Percentiles rank a stretch among this genome's conserved stretches.
phyloP scores from a whole-genome alignment of 2,329 filamentous ascomycete species.

The Trichophyton schoenleinii region DNA sequence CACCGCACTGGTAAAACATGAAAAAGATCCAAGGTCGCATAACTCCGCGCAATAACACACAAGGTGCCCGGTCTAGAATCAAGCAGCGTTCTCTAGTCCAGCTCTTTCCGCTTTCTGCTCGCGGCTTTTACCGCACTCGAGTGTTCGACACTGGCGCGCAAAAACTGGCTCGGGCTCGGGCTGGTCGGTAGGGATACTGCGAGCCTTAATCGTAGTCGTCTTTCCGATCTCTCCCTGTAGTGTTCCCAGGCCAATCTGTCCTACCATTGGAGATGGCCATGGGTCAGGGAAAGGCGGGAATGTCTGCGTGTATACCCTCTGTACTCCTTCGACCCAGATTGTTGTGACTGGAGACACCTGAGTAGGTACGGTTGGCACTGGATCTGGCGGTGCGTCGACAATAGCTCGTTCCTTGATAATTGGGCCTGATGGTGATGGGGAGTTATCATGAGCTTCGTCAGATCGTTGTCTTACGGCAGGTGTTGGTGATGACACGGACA shows the following conservation, averaged over 20 bases:
- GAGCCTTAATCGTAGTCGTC: constrained; percentile 17
- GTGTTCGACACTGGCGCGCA: not conserved
- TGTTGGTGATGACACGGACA: not conserved
- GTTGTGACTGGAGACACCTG: constrained; percentile 22
- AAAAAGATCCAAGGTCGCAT: not conserved
- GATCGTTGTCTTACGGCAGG: not conserved
- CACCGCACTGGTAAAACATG: not conserved
- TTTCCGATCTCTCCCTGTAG: constrained; percentile 12
- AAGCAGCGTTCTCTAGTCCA: not conserved
- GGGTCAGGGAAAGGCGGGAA: constrained; percentile 21
- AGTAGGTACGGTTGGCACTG: constrained; percentile 16
- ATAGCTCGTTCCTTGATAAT: constrained; percentile 17
- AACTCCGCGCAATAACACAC: not conserved
- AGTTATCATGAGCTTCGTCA: not conserved
- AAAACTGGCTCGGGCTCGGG: not conserved
- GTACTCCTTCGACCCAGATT: constrained; percentile 13
- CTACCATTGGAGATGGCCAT: constrained; percentile 19
- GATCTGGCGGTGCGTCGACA: constrained; percentile 17
- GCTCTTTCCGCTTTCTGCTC: not conserved
- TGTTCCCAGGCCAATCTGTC: constrained; percentile 23
- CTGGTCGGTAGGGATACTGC: not conserved
- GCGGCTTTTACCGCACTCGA: not conserved
- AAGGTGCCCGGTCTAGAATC: not conserved
- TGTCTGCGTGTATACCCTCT: constrained; percentile 18
- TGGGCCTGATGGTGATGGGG: not conserved